Evolutionary conservation across 805 yeast species (phyloP).

Genomic region (Metschnikowia continentalis): DNA sequence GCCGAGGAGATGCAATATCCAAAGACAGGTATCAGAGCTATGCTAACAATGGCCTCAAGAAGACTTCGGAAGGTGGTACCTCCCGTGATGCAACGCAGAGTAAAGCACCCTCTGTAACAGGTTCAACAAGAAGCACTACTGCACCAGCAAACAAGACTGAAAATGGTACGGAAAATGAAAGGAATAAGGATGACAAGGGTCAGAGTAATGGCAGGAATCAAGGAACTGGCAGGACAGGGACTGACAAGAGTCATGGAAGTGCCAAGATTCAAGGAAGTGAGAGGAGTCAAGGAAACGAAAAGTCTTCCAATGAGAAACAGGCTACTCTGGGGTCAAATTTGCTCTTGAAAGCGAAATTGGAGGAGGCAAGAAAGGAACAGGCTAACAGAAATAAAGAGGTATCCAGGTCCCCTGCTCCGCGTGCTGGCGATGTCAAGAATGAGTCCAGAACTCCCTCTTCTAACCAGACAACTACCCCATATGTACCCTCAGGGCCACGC

Average conservation of each 20-base stretch:
- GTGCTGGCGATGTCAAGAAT: not conserved
- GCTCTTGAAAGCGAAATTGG: conserved; percentile 19
- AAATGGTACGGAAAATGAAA: not conserved
- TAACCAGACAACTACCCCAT: not conserved
- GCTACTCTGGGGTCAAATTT: not conserved
- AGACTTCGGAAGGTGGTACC: not conserved
- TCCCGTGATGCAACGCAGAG: not conserved
- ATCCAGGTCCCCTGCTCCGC: not conserved
- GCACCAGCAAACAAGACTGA: conserved; percentile 4
- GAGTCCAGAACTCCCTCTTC: not conserved
- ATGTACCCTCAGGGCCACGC: not conserved
- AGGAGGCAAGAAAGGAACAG: conserved; percentile 24
- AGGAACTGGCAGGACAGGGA: not conserved
- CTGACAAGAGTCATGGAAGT: not conserved
- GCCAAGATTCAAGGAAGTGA: not conserved
- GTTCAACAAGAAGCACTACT: not conserved
- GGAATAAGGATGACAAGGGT: not conserved
- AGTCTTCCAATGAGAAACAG: no score
- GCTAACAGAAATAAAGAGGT: conserved; percentile 4
- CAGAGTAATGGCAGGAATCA: not conserved
- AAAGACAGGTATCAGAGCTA: conserved; percentile 33
- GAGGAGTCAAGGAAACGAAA: not conserved
- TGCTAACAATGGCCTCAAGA: conserved; percentile 10
- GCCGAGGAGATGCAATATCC: conserved; percentile 3
- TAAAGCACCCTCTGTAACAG: not conserved